Percentiles rank a stretch among this genome's conserved stretches.
These are phyloP conservation scores for Pythium apleroticum DNA, from an alignment of 352 stramenopile species.

Conservation along the genomic window DNA sequence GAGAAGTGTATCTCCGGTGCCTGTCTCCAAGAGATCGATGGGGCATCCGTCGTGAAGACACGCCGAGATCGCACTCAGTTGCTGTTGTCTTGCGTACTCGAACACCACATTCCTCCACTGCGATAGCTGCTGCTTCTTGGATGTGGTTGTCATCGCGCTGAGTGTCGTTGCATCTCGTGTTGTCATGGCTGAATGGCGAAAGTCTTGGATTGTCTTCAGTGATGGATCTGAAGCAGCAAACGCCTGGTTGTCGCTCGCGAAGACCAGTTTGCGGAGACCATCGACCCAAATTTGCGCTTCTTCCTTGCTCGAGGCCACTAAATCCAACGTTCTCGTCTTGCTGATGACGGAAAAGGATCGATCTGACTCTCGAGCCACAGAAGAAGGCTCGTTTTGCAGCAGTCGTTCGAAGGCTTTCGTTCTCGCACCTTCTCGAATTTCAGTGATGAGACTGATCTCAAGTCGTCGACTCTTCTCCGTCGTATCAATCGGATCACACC, in stretches of 20 bases:
- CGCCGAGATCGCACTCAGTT: slow-evolving; percentile 40
- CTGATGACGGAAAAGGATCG: slow-evolving; percentile 75
- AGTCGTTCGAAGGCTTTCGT: slow-evolving; percentile 67
- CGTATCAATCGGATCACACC: slow-evolving; percentile 60
- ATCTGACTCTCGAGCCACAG: slow-evolving; percentile 44
- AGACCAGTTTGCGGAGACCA: slow-evolving; percentile 46
- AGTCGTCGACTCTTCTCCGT: slow-evolving; percentile 43
- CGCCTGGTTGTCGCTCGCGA: slow-evolving; percentile 16
- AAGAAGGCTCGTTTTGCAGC: slow-evolving; percentile 37
- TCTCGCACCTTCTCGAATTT: slow-evolving; percentile 52
- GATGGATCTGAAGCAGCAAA: slow-evolving; percentile 19
- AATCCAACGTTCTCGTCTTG: slow-evolving; percentile 58
- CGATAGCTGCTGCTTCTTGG: slow-evolving; percentile 44
- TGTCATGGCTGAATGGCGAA: slow-evolving; percentile 43
- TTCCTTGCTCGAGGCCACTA: slow-evolving; percentile 79
- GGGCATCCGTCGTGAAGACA: slow-evolving; percentile 68
- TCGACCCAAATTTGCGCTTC: slow-evolving; percentile 65
- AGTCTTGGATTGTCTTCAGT: slow-evolving; percentile 47
- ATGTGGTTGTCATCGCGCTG: slow-evolving; percentile 13
- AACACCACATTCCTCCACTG: slow-evolving; percentile 68
- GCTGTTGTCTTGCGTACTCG: slow-evolving; percentile 42
- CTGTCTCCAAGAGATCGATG: slow-evolving; percentile 72
- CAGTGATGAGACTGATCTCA: slow-evolving; percentile 47
- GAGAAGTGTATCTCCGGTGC: slow-evolving; percentile 73
- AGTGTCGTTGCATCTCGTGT: slow-evolving; percentile 20